Percentiles rank a stretch among this genome's conserved stretches.
Evolutionary conservation across 1,284 basidiomycete genomes (phyloP).

Genomic region (Baeospora myosura): DNA sequence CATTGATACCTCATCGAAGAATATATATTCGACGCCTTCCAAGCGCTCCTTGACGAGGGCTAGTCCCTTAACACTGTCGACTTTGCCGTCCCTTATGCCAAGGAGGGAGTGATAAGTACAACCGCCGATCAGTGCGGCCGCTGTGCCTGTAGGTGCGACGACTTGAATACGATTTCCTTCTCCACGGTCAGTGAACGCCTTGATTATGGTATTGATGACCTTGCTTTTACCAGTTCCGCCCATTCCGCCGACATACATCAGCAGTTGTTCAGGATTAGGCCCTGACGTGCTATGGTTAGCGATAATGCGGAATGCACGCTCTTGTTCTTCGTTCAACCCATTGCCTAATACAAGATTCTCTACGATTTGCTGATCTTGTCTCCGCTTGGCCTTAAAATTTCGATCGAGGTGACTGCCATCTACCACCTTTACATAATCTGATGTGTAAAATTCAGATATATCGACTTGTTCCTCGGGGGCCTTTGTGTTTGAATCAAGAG

Average conservation of each 20-base stretch:
- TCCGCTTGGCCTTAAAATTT: neutral
- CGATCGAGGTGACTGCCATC: neutral
- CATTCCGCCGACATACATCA: neutral
- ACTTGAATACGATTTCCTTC: conserved; percentile 18
- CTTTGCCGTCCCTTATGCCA: conserved; percentile 14
- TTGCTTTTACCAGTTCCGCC: neutral
- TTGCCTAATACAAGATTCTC: neutral
- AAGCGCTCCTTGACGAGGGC: conserved; percentile 10
- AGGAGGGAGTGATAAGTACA: conserved; percentile 26
- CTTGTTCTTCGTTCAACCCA: neutral
- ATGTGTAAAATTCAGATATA: neutral
- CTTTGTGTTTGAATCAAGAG: too few species aligned
- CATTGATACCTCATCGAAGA: conserved; percentile 24
- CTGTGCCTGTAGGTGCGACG: conserved; percentile 26
- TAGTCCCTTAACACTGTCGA: conserved; percentile 1
- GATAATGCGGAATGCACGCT: neutral
- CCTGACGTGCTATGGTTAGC: neutral
- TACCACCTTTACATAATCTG: neutral
- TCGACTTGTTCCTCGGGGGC: neutral
- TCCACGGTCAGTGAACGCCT: conserved; percentile 9
- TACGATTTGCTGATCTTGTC: neutral
- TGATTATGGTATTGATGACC: neutral
- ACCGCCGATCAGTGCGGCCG: conserved; percentile 23
- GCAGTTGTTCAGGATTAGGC: neutral
- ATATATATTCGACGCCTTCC: conserved; percentile 20